Evolutionary conservation across 441 rosid genomes (phyloP).

Genomic region (Arabidopsis hybrid): DNA sequence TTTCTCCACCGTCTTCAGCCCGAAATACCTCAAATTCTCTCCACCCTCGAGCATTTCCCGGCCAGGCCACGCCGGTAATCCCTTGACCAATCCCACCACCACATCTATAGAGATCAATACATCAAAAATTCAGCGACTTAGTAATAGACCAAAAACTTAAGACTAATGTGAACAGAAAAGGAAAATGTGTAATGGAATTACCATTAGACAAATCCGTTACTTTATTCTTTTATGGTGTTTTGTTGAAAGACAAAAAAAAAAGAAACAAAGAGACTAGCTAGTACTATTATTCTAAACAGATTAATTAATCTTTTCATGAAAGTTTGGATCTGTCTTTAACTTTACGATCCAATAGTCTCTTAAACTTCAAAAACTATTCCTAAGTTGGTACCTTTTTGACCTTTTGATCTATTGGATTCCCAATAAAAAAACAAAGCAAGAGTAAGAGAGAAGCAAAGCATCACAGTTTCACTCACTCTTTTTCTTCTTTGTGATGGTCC

Average conservation of each 20-base stretch:
- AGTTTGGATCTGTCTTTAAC: slow-evolving; percentile 36
- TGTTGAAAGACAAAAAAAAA: background rate
- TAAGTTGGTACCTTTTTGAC: slow-evolving; percentile 43
- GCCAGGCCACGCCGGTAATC: slow-evolving; percentile 92
- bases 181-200: background rate
- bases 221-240: background rate
- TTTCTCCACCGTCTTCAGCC: slow-evolving; percentile 62
- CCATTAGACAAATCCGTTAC: slow-evolving; percentile 7
- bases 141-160: background rate
- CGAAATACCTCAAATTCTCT: slow-evolving; percentile 82
- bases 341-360: slow-evolving; percentile 32
- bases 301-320: slow-evolving; percentile 12
- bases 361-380: slow-evolving; percentile 11
- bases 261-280: background rate
- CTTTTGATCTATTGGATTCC: slow-evolving; percentile 22
- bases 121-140: slow-evolving; percentile 34
- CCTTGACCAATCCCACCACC: slow-evolving; percentile 78
- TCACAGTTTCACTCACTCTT: slow-evolving; percentile 67
- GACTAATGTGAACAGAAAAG: background rate
- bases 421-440: slow-evolving; percentile 25
- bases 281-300: slow-evolving; percentile 14
- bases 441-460: slow-evolving; percentile 45
- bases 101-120: slow-evolving; percentile 55
- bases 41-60: slow-evolving; percentile 90
- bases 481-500: slow-evolving; percentile 98